Base-by-base conservation (phyloP, 2,329 filamentous ascomycete genomes). In the Colletotrichum lindemuthianum region DNA sequence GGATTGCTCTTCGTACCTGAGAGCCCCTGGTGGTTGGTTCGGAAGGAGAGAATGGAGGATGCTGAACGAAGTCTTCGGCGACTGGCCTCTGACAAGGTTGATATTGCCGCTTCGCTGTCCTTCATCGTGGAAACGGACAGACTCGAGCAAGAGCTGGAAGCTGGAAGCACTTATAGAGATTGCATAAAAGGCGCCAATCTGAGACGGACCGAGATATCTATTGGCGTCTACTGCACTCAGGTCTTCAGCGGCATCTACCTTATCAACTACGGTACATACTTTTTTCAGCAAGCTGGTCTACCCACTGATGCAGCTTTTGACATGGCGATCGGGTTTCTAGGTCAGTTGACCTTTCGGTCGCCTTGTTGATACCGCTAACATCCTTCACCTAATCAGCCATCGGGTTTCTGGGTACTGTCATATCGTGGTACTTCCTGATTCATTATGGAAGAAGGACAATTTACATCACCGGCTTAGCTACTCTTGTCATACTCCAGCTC, bases 181-280 rank as follows among this genome's bases (percentile, higher is more conserved):
- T 85, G 83, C 51, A 80, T 87, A 69, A 79, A 74, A 47, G 81
- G 80, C 1, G 75, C 78, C 43, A 84, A 84, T 64, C 70, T 80
- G 15, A 78, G 83, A n/a, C 80, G 84, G 16, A 86, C 84, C 0
- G 84, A 86, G 70, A 85, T 87, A 39, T 80, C 83, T 4, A 79
- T 81, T 65, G 88, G 88, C 72, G 86, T 88, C 7, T 90, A 88
- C 78, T 83, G 85, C 4, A 88, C 88, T 3, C 88, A 91, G 70
- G 88, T 89, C 16, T 77, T 90, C 2, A 86, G 84, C 55, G 88
- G 88, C 32, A 87, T 88, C 67, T 86, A 88, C 12, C 84, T 90
- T 67, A 86, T 88, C 51, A 85, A 86, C 60, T 91, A 89, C 67
- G 87, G 85, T 1, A 89, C 86, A 74, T 83, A 80, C 73, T 83